Evolutionary conservation across 805 yeast species (phyloP).

Genomic region (Wickerhamiella spandovensis): DNA sequence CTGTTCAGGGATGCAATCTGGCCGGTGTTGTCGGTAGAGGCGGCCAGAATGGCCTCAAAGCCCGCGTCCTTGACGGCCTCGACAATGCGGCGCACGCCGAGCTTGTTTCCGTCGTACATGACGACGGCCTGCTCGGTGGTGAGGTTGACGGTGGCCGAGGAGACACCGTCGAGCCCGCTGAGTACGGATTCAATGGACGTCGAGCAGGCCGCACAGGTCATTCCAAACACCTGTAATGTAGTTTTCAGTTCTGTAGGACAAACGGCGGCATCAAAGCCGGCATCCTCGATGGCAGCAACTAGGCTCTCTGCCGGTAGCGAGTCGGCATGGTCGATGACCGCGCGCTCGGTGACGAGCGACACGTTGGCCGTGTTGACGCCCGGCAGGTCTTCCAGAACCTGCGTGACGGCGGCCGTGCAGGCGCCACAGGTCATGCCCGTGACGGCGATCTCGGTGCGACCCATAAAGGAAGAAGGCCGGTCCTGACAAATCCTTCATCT

Average conservation of each 20-base stretch:
- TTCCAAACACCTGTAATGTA: constrained; percentile 36
- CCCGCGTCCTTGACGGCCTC: constrained; percentile 38
- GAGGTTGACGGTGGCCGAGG: constrained; percentile 35
- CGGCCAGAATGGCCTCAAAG: constrained; percentile 37
- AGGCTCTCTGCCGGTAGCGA: constrained; percentile 27
- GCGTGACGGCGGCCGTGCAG: constrained; percentile 57
- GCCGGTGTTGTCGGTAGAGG: constrained; percentile 41
- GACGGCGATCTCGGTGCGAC: constrained; percentile 22
- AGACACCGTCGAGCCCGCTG: constrained; percentile 35
- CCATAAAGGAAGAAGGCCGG: neutral
- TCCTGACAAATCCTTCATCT: neutral
- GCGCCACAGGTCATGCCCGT: constrained; percentile 90
- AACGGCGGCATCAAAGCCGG: constrained; percentile 51
- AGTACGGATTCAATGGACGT: constrained; percentile 37
- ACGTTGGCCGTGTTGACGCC: constrained; percentile 48
- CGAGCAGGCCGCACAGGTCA: constrained; percentile 48
- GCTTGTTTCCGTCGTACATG: constrained; percentile 32
- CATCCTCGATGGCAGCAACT: constrained; percentile 49
- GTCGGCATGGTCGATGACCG: constrained; percentile 38
- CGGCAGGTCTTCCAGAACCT: constrained; percentile 33
- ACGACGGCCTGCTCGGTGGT: constrained; percentile 43
- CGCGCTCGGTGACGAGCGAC: constrained; percentile 66
- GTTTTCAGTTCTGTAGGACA: neutral
- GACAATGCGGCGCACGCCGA: constrained; percentile 52
- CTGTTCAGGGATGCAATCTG: constrained; percentile 61